Evolutionary conservation across 208 protist species (phyloP), one percentile per base, ranked within the genome.

Genomic region (Acanthamoeba triangularis): DNA sequence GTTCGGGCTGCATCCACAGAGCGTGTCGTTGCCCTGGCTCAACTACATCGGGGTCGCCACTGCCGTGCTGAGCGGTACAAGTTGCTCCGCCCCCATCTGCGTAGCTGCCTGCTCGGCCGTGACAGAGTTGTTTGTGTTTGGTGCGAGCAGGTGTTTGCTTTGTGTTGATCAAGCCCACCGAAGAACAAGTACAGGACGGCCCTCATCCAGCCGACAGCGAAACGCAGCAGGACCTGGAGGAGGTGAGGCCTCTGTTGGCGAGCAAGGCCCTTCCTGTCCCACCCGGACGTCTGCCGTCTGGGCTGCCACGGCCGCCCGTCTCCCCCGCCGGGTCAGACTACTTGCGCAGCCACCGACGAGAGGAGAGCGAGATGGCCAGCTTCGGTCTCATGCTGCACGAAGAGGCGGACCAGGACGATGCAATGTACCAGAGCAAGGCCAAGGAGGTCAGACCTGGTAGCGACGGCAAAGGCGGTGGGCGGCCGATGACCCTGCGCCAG

Each of bases 311-410:
- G 54, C 1, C 3, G 18, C 54, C 54, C n/a, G n/a, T 65, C 16
- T 28, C 13, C 16, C 23, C 59, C 18, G 16, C 54, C 16, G 20
- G 18, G 54, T 25, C 54, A 25, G 16, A 23, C 16, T 1, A 65
- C 28, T 5, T 65, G 59, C 25, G 59, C 59, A 25, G 59, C 59
- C 59, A 65, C 59, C 59, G 25, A 4, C 18, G 59, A n/a, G 59
- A 84, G 41, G 74, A 84, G 74, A 84, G 74, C 74, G 74, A 84
- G 74, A 54, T 84, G 37, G 41, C 28, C 41, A 84, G 28, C 74
- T 84, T 84, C 23, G 74, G 74, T 18, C 74, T 84, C 18, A 84
- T 84, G 74, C 74, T 84, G 20, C 35, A 54, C 41, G 74, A 30
- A 37, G 30, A 74, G 33, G 10, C 67, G 33, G 13, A 37, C 28